phyloP scores from a whole-genome alignment of 306 rosid species.

The Erythrophleum fordii region DNA sequence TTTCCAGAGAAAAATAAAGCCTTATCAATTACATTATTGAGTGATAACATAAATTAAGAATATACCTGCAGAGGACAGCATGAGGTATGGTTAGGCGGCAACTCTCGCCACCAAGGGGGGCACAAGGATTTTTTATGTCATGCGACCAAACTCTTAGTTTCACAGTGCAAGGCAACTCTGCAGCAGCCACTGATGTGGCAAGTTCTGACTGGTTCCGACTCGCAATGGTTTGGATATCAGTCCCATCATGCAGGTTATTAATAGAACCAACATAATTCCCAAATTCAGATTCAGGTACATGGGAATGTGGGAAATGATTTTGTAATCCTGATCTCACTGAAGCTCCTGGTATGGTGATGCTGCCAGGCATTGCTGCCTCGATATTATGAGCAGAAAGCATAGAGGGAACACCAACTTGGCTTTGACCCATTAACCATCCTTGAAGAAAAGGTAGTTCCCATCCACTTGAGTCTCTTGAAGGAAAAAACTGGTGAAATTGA shows the following conservation, averaged over 20 bases:
- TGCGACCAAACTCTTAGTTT: slow-evolving; percentile 42
- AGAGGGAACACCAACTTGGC: slow-evolving; percentile 43
- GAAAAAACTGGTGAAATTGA: slow-evolving; percentile 44
- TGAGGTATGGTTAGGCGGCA: slow-evolving; percentile 39
- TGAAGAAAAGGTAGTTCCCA: slow-evolving; percentile 55
- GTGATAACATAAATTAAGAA: not conserved
- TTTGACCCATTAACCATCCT: slow-evolving; percentile 59
- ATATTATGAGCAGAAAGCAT: slow-evolving; percentile 32
- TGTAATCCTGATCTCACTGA: slow-evolving; percentile 35
- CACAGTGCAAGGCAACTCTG: slow-evolving; percentile 48
- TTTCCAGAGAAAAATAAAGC: not conserved
- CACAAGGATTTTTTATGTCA: slow-evolving; percentile 39
- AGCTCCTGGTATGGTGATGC: slow-evolving; percentile 23
- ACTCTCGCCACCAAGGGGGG: slow-evolving; percentile 19
- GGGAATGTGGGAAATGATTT: slow-evolving; percentile 33
- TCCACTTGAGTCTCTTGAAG: slow-evolving; percentile 39
- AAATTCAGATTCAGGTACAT: slow-evolving; percentile 21
- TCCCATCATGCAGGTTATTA: slow-evolving; percentile 22
- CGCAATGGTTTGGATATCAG: slow-evolving; percentile 37
- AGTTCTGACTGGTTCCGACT: slow-evolving; percentile 33
- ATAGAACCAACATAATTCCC: slow-evolving; percentile 11
- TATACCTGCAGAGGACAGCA: slow-evolving; percentile 45
- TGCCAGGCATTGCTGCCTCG: slow-evolving; percentile 27
- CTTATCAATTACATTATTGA: not conserved
- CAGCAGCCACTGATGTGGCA: slow-evolving; percentile 33